Conservation (phyloP, 805 yeast species). For the Zygosaccharomyces pseudorouxii region DNA sequence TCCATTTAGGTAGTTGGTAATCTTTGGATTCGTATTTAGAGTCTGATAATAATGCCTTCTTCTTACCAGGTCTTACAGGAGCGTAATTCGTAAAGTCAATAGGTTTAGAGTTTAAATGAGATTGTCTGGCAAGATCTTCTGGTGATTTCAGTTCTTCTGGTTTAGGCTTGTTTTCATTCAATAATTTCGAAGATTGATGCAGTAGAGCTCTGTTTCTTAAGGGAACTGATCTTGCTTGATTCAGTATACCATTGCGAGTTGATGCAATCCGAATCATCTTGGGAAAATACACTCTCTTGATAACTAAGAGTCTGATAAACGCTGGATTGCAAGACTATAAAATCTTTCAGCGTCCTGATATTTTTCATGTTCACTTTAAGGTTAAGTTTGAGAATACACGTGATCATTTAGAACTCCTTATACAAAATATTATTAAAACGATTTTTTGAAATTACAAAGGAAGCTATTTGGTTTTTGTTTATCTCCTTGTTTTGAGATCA, state of each 20-base stretch:
- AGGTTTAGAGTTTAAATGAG: slow-evolving; percentile 23
- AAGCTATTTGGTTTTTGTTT: neutral
- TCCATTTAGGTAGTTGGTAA: slow-evolving; percentile 45
- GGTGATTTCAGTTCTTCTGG: slow-evolving; percentile 21
- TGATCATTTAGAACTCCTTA: neutral
- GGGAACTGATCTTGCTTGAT: neutral
- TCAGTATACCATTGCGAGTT: neutral
- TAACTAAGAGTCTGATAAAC: neutral
- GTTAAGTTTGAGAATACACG: neutral
- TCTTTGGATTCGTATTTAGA: slow-evolving; percentile 38
- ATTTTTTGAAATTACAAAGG: neutral
- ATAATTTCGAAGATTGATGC: slow-evolving; percentile 6
- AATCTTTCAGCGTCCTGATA: neutral
- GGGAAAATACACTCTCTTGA: no score
- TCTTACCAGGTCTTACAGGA: slow-evolving; percentile 33
- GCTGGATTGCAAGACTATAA: neutral
- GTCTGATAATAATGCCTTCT: slow-evolving; percentile 35
- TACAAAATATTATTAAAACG: neutral
- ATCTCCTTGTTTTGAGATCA: neutral
- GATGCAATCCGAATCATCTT: neutral
- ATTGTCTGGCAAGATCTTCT: slow-evolving; percentile 23
- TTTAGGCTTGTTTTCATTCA: slow-evolving; percentile 3
- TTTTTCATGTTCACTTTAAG: neutral
- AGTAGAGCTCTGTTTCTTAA: slow-evolving; percentile 3
- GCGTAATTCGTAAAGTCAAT: slow-evolving; percentile 27